A percentile compares a stretch with the other conserved stretches of the same genome.
Evolutionary conservation across 2,329 filamentous ascomycete genomes (phyloP).

Genomic region (Alternaria longipes): DNA sequence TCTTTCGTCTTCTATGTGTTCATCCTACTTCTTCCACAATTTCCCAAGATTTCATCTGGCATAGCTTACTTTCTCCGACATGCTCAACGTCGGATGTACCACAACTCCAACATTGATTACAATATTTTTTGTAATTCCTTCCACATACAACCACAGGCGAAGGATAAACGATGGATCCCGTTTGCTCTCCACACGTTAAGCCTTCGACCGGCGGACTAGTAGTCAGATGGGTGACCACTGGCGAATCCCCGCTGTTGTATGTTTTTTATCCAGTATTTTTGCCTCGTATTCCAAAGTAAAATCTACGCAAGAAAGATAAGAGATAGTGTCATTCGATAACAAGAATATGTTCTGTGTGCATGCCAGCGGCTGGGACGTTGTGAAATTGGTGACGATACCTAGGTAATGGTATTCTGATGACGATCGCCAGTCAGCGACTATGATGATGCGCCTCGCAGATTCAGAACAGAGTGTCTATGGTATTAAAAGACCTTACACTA

Average conservation of each 20-base stretch:
- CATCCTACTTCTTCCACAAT: not conserved
- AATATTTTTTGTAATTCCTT: not conserved
- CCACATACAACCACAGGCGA: constrained; percentile 17
- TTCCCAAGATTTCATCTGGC: not conserved
- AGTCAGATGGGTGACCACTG: not conserved
- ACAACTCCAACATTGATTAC: not conserved
- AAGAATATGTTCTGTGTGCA: not conserved
- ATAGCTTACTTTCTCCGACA: not conserved
- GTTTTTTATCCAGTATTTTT: not conserved
- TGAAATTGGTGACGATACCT: not conserved
- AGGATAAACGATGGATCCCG: constrained; percentile 13
- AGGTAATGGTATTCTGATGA: not conserved
- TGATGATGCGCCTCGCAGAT: not conserved
- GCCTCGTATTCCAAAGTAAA: not conserved
- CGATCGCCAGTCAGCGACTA: not conserved
- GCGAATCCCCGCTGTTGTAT: constrained; percentile 5
- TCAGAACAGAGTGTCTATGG: not conserved
- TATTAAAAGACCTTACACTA: not conserved
- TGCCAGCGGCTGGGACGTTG: not conserved
- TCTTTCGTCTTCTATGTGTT: not conserved
- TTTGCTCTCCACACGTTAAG: constrained; percentile 18
- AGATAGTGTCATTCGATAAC: no score
- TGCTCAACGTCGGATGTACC: not conserved
- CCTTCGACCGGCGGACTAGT: constrained; percentile 10
- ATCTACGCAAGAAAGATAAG: not conserved